These are phyloP conservation scores for Septoria petroselini DNA, from an alignment of 2,329 filamentous ascomycete species.

Conservation along the genomic window DNA sequence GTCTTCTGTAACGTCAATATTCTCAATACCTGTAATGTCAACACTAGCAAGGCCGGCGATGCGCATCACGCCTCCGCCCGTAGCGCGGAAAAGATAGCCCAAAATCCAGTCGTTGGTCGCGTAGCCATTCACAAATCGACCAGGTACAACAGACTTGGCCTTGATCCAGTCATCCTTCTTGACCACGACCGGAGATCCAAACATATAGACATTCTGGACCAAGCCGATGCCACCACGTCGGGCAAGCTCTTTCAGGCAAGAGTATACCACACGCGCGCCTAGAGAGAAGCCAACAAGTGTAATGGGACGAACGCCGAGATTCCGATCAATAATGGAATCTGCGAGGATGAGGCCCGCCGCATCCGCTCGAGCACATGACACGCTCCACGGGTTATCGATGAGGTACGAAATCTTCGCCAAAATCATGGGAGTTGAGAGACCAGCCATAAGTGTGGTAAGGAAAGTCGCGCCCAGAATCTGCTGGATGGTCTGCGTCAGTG, in stretches of 20 bases:
- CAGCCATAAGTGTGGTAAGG: constrained; percentile 83
- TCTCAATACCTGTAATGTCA: constrained; percentile 80
- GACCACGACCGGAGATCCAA: constrained; percentile 86
- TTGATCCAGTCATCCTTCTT: constrained; percentile 86
- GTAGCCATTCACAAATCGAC: constrained; percentile 93
- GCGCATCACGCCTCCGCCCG: constrained; percentile 83
- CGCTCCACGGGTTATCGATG: constrained; percentile 97
- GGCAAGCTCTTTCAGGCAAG: constrained; percentile 81
- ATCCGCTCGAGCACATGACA: constrained; percentile 88
- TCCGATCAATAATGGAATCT: constrained; percentile 87
- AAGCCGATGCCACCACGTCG: constrained; percentile 80
- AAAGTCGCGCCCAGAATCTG: constrained; percentile 91
- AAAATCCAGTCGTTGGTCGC: constrained; percentile 96
- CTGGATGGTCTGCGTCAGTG: constrained; percentile 91
- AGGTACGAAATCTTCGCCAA: constrained; percentile 91
- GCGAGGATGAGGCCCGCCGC: constrained; percentile 87
- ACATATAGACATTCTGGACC: constrained; percentile 92
- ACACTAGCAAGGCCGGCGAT: constrained; percentile 80
- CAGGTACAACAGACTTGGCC: constrained; percentile 77
- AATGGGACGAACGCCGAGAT: constrained; percentile 83
- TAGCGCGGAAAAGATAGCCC: constrained; percentile 88
- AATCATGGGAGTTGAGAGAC: constrained; percentile 85
- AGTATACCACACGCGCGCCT: constrained; percentile 87
- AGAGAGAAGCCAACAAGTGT: constrained; percentile 94
- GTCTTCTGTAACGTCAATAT: constrained; percentile 78